phyloP scores from a whole-genome alignment of 805 yeast species.

The Candida easanensis region DNA sequence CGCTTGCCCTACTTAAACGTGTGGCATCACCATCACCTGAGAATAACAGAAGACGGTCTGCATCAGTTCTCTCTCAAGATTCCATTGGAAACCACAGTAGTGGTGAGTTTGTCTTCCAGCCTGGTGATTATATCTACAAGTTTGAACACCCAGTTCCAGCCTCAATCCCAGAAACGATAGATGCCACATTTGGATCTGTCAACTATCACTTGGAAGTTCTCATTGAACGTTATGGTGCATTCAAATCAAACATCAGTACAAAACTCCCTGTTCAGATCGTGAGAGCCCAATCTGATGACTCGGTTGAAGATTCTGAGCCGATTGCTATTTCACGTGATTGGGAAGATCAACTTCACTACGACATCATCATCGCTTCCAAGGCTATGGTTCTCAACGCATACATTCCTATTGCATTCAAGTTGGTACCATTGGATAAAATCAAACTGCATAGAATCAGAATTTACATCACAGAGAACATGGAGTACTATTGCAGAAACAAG shows the following conservation, averaged over 20 bases:
- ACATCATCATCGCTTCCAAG: slow-evolving; percentile 87
- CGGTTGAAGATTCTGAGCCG: slow-evolving; percentile 89
- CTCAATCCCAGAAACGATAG: slow-evolving; percentile 75
- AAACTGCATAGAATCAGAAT: slow-evolving; percentile 83
- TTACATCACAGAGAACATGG: slow-evolving; percentile 84
- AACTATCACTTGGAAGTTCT: slow-evolving; percentile 64
- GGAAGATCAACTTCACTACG: slow-evolving; percentile 90
- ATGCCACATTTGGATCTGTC: slow-evolving; percentile 80
- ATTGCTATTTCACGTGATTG: slow-evolving; percentile 87
- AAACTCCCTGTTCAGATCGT: slow-evolving; percentile 62
- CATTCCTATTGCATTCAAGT: slow-evolving; percentile 78
- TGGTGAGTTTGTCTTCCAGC: slow-evolving; percentile 48
- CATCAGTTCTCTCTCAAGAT: slow-evolving; percentile 8
- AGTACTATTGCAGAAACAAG: slow-evolving; percentile 81
- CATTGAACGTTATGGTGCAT: slow-evolving; percentile 78
- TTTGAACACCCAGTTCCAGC: slow-evolving; percentile 88
- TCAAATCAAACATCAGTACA: slow-evolving; percentile 72
- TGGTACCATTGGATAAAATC: slow-evolving; percentile 84
- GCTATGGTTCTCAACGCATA: slow-evolving; percentile 80
- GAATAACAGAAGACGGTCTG: slow-evolving; percentile 17
- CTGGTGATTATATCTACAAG: slow-evolving; percentile 91
- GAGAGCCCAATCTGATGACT: slow-evolving; percentile 72
- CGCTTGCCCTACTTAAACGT: slow-evolving; percentile 22
- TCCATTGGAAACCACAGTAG: background rate
- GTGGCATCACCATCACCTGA: slow-evolving; percentile 28